phyloP scores from a whole-genome alignment of 2,329 filamentous ascomycete species.

The Colletotrichum simmondsii region DNA sequence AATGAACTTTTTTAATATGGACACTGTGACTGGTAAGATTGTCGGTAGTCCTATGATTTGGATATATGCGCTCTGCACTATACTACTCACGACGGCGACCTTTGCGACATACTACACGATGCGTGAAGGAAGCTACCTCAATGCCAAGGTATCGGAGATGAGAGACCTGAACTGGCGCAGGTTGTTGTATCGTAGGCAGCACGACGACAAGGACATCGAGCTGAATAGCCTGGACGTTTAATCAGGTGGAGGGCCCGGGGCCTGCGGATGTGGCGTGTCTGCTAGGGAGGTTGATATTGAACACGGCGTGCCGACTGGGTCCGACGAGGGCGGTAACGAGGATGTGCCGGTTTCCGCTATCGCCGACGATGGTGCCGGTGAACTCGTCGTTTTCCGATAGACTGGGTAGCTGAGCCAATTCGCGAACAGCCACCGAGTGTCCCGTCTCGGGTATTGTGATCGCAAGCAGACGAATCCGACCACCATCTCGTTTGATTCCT shows the following conservation, averaged over 20 bases:
- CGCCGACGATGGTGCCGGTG: not conserved
- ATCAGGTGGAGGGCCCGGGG: not conserved
- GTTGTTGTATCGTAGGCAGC: not conserved
- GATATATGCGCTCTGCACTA: not conserved
- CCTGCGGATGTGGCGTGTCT: not conserved
- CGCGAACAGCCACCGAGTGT: not conserved
- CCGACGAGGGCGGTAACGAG: not conserved
- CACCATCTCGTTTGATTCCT: not conserved
- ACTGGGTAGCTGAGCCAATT: not conserved
- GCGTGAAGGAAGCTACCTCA: not conserved
- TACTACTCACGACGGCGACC: not conserved
- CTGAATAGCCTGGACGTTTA: not conserved
- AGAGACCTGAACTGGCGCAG: not conserved
- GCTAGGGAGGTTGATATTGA: not conserved
- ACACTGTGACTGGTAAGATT: not conserved
- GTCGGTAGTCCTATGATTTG: not conserved
- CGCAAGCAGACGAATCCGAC: not conserved
- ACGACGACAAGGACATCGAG: not conserved
- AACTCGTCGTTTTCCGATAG: not conserved
- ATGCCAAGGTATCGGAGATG: not conserved
- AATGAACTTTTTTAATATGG: not conserved
- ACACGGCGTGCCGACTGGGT: not conserved
- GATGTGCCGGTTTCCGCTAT: not conserved
- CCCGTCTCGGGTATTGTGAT: not conserved
- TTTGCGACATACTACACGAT: not conserved